phyloP scores from a whole-genome alignment of 2,329 filamentous ascomycete species.

The Paecilomyces formosus region DNA sequence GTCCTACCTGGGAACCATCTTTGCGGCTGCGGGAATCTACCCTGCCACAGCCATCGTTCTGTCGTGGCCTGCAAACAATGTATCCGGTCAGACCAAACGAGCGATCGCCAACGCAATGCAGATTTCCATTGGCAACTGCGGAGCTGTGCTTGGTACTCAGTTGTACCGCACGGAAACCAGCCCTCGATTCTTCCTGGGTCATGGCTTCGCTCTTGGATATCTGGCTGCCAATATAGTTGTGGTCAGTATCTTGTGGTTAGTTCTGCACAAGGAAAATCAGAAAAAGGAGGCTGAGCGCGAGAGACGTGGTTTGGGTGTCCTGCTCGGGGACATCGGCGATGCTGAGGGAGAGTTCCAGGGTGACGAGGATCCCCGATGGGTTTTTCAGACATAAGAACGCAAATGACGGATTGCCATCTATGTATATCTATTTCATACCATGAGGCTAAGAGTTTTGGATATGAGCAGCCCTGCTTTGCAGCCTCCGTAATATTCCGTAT shows the following conservation, averaged over 20 bases:
- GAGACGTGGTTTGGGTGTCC: constrained; percentile 21
- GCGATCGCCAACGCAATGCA: constrained; percentile 63
- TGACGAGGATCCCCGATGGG: constrained; percentile 58
- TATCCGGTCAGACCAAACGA: constrained; percentile 63
- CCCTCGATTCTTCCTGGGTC: constrained; percentile 59
- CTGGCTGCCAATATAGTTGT: constrained; percentile 52
- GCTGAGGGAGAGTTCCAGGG: constrained; percentile 49
- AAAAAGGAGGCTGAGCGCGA: constrained; percentile 42
- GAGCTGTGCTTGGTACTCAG: constrained; percentile 63
- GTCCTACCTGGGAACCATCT: constrained; percentile 55
- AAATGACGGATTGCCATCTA: background rate
- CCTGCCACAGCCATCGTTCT: constrained; percentile 56
- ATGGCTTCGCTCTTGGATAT: constrained; percentile 60
- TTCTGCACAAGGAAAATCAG: constrained; percentile 53
- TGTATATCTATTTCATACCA: background rate
- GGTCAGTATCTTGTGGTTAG: constrained; percentile 44
- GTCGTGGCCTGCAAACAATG: constrained; percentile 65
- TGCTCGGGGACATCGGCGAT: constrained; percentile 41
- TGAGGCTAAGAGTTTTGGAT: background rate
- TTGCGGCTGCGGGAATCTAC: constrained; percentile 61
- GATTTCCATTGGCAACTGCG: constrained; percentile 63
- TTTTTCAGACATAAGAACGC: constrained; percentile 52
- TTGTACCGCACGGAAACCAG: constrained; percentile 55
- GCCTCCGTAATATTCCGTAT: background rate
- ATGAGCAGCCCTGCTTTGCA: background rate